Evolutionary conservation across 495 filamentous ascomycete genomes (phyloP), one percentile per base, ranked within the genome.

Genomic region (Lentithecium fluviatile): DNA sequence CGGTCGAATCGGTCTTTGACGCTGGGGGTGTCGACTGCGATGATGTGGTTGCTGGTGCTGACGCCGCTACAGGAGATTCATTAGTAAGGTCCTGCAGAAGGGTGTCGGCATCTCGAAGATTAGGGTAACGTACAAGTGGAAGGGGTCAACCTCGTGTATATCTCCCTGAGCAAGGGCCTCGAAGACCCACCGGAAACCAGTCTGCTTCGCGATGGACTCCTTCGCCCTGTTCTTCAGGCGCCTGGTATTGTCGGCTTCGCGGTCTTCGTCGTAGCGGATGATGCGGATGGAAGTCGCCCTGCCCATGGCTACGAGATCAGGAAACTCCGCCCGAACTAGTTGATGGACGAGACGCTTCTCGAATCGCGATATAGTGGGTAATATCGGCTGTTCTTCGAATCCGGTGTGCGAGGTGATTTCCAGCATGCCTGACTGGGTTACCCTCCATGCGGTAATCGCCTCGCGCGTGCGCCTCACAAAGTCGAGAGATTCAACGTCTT

Each of bases 341-440:
- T 90, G 85, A 66, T 90, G 83, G 6, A 91, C 77, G 17, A 91
- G 78, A 15, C 82, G 76, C 60, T 84, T 84, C 60, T 92, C 73
- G 52, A 73, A 75, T 2, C 67, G 50, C 10, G 68, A 67, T 6
- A 76, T 58, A 37, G 48, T 25, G 4, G 53, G 45, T 11, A 45
- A 2, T 3, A 21, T 2, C 2, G 49, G 54, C 56, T 45, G 40
- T 25, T 19, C 24, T n/a, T 38, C 17, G 13, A 38, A 7, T 1
- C 53, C 60, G 25, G 50, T 60, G 29, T 24, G 17, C 6, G 60
- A 45, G 36, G 60, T 64, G 42, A 68, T 63, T 11, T 50, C 24
- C n/a, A 67, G 17, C 34, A 15, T 21, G 5, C n/a, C 40, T 3
- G 58, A 62, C 7, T 20, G 36, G 1, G 29, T 49, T 11, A 58